Evolutionary conservation across 2,329 filamentous ascomycete genomes (phyloP), one percentile per base, ranked within the genome.

Genomic region (Akanthomyces lecanii): DNA sequence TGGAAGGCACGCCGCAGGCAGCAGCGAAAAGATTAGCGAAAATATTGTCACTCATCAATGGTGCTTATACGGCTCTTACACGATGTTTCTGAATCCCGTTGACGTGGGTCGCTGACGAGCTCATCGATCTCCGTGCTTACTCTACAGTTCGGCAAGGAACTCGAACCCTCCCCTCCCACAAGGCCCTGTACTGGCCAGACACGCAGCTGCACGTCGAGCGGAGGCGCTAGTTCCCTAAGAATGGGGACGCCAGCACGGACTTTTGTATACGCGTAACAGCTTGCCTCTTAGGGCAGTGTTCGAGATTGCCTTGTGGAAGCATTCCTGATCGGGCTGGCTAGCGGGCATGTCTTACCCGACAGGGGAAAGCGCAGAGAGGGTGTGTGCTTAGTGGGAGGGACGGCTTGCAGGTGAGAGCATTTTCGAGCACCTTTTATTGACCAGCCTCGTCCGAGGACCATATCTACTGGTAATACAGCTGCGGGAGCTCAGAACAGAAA

Each of bases 221-320:
- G 40, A 33, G 38, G 33, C 58, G 47, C 58, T 47, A 53, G 48
- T 30, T 51, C 38, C 57, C 58, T 45, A 36, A 50, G 25, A 33
- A 53, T 53, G 38, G 36, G n/a, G 40, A n/a, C 10, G 25, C 36
- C 14, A 47, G 28, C 28, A 21, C 21, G 38, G 58, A 53, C 40
- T 38, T 52, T 47, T 54, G 14, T 5, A 40, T 40, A 54, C 50
- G 50, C 40, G 40, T 53, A 54, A 21, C 38, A 53, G 40, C 25
- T 54, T 61, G 57, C 58, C 58, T 61, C n/a, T 61, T 61, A 53
- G 47, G 58, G 58, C 40, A 61, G 38, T 38, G 16, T 61, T 61
- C 58, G 48, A 61, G 58, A 61, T 53, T 53, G 50, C 48, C 38
- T 61, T 23, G 50, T 54, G 48, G 58, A 54, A 61, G 38, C 50